Conservation (phyloP, 805 yeast genomes). For the Hagleromyces aurorensis region DNA sequence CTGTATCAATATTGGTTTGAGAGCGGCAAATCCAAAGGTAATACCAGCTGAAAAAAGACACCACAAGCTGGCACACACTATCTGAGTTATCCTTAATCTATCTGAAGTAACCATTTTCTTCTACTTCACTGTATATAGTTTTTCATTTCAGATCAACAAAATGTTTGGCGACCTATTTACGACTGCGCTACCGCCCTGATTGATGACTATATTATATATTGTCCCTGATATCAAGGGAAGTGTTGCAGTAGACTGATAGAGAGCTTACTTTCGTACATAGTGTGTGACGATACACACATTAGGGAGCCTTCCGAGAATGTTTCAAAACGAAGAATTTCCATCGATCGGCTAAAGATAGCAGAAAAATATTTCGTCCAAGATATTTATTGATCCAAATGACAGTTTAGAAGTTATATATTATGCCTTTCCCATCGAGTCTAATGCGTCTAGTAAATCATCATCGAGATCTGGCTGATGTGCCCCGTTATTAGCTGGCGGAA, state of each 20-base stretch:
- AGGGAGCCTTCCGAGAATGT: neutral
- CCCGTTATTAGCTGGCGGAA: neutral
- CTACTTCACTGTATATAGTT: neutral
- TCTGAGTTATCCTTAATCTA: conserved; percentile 36
- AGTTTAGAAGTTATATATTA: too few species aligned
- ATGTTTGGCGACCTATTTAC: too few species aligned
- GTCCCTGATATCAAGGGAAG: too few species aligned
- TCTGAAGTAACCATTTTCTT: conserved; percentile 1
- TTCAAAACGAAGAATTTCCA: too few species aligned
- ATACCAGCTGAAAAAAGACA: conserved; percentile 90
- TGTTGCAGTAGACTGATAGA: too few species aligned
- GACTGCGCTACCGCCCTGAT: neutral
- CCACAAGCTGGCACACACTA: conserved; percentile 72
- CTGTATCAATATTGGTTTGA: conserved; percentile 69
- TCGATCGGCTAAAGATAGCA: too few species aligned
- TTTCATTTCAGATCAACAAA: too few species aligned
- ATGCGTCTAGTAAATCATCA: conserved; percentile 32
- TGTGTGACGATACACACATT: neutral
- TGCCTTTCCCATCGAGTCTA: conserved; percentile 35
- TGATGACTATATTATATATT: neutral
- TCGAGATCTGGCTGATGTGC: conserved; percentile 20
- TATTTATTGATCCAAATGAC: too few species aligned
- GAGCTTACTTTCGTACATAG: too few species aligned
- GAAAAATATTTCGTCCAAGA: too few species aligned
- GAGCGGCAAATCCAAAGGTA: conserved; percentile 91